Base-by-base conservation (phyloP, 306 rosid genomes). In the Castanea mollissima region DNA sequence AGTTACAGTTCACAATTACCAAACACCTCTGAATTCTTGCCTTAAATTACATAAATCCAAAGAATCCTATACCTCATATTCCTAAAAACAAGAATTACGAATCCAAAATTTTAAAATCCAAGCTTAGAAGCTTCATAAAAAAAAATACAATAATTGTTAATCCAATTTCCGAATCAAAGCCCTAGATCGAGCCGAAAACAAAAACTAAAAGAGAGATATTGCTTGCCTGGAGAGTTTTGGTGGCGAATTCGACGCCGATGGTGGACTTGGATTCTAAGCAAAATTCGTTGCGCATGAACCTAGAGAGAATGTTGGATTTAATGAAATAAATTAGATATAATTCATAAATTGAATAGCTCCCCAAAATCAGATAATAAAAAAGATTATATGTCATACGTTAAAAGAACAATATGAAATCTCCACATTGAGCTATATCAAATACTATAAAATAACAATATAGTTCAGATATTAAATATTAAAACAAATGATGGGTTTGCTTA, bases 191-290 rank as follows among this genome's bases (percentile, higher is more conserved):
- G 20, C 69, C 32, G 29, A n/a, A n/a, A 32, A 41, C 2, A 2
- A 13, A 7, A 19, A 46, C 35, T 14, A 70, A 4, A 3, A 10
- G 32, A 2, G 38, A 5, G 35, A 41, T 7, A 38, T 38, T 38
- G 73, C 82, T 70, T 79, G 89, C 98, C 98, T 95, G 96, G 78
- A 95, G 99, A 64, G 99, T 95, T 20, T 93, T 92, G 80, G 98
- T 95, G 15, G 99, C 97, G 81, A 95, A 93, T 83, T 95, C 99
- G 71, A 93, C 99, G 29, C 99, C 99, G 69, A 93, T 95, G 25
- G 21, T 21, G 21, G 21, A 21, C 87, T 93, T 95, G 69, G 98
- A 95, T 79, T 95, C 98, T 91, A 95, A 87, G 81, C 99, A 95
- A 59, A 95, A 95, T 87, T 95, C 99, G 18, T 93, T 93, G 69